Evolutionary conservation across 495 filamentous ascomycete species (phyloP), one percentile per base, ranked within the genome.

Genomic region (Penicillium canariense): DNA sequence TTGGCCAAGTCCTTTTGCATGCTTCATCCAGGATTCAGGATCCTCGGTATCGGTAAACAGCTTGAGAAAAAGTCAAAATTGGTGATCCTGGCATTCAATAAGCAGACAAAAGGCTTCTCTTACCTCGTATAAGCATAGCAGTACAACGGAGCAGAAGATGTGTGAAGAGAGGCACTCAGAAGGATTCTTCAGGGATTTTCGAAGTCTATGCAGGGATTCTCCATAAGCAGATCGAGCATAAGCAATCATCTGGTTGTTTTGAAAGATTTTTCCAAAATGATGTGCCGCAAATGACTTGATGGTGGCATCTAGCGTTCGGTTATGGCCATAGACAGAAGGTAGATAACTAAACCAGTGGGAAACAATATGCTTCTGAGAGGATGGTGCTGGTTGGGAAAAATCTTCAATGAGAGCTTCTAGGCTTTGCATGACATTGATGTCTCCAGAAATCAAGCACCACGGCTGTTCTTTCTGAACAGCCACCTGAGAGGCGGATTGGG

Each of bases 51-150:
- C 65, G 14, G 69, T 55, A 50, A 73, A 73, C 2, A 73, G 61
- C 69, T 72, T 1, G 2, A n/a, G n/a, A 7, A 27, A 9, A 17
- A 11, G 17, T 60, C 49, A 60, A 30, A 18, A 22, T 32, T 23
- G 22, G 18, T 4, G 2, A 11, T 22, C 3, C 5, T 22, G 5
- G 7, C 25, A n/a, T 27, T n/a, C 14, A 15, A 8, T 40, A 11
- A 27, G n/a, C n/a, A n/a, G 5, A 7, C 14, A 20, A 31, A 9
- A 46, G 15, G 12, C 12, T 9, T 31, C 4, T 23, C 59, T 56
- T 56, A 72, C 69, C 54, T 73, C 69, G 35, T 70, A 73, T 34
- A 70, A 35, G 49, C 69, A 73, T n/a, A 68, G 50, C 10, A 73
- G 17, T 22, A 73, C 49, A 12, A 73, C 69, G 4, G 68, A 61